Percentiles rank a stretch among this genome's conserved stretches.
These are phyloP conservation scores for Backusella tuberculispora DNA, from an alignment of 192 early-diverging fungal species.

Conservation along the genomic window DNA sequence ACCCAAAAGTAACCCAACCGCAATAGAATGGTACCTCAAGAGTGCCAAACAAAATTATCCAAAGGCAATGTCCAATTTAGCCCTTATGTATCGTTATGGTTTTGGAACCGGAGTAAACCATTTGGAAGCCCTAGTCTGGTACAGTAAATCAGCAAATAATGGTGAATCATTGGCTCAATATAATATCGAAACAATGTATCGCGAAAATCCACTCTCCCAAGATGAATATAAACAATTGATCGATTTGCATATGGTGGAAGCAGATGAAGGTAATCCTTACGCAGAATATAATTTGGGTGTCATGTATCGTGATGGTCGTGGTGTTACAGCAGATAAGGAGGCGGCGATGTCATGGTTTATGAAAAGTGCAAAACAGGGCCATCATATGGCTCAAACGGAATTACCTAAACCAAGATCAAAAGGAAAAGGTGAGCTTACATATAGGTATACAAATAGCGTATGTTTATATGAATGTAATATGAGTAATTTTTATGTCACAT, in stretches of 20 bases:
- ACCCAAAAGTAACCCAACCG: background rate
- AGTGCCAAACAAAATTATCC: background rate
- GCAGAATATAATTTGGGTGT: background rate
- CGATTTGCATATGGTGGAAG: background rate
- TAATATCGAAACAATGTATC: background rate
- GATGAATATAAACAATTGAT: constrained; percentile 1
- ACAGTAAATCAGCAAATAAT: constrained; percentile 4
- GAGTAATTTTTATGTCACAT: too few relatives aligned
- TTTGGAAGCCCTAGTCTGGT: background rate
- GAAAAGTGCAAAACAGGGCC: background rate
- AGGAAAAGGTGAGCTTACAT: background rate
- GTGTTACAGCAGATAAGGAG: background rate
- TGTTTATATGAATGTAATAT: too few relatives aligned
- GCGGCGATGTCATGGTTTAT: background rate
- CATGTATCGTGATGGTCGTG: background rate
- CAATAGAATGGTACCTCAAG: background rate
- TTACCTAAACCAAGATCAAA: background rate
- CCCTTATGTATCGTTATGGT: background rate
- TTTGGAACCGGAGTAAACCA: constrained; percentile 3
- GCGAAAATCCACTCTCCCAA: background rate
- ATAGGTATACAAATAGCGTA: background rate
- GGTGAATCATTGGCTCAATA: background rate
- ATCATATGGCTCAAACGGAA: background rate
- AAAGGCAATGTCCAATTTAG: constrained; percentile 11
- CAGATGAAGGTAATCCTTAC: background rate